Conservation (phyloP, 2,329 filamentous ascomycete species). For the Nemania sp. region DNA sequence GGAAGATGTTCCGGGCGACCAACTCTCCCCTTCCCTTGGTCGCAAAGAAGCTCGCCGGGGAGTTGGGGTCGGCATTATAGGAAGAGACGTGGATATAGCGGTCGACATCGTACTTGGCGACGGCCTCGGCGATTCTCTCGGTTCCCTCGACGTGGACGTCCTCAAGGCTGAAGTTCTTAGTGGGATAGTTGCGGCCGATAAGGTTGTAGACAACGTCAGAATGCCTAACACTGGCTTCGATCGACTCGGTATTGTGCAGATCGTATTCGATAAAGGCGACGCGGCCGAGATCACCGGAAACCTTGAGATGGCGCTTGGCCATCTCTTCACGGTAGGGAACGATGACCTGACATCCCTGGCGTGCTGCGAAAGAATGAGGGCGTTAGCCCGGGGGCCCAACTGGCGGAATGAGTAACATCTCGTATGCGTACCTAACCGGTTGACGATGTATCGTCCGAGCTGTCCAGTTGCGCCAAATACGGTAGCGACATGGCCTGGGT, state of each 20-base stretch:
- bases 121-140: slow-evolving; percentile 91
- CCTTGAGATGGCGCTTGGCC: slow-evolving; percentile 95
- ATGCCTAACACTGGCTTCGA: slow-evolving; percentile 96
- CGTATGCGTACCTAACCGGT: slow-evolving; percentile 76
- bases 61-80: slow-evolving; percentile 86
- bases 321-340: slow-evolving; percentile 97
- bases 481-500: slow-evolving; percentile 88
- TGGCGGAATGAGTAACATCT: slow-evolving; percentile 1
- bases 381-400: slow-evolving; percentile 43
- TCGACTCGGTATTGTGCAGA: slow-evolving; percentile 90
- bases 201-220: slow-evolving; percentile 98
- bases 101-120: slow-evolving; percentile 97
- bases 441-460: slow-evolving; percentile 96
- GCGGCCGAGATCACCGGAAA: slow-evolving; percentile 92
- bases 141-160: slow-evolving; percentile 95
- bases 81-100: slow-evolving; percentile 97
- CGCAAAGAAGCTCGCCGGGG: slow-evolving; percentile 87
- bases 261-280: slow-evolving; percentile 95
- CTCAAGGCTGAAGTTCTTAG: slow-evolving; percentile 95
- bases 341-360: slow-evolving; percentile 93
- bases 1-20: slow-evolving; percentile 88
- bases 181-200: slow-evolving; percentile 92
- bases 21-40: slow-evolving; percentile 91
- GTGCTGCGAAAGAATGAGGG: slow-evolving; percentile 67
- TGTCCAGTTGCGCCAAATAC: slow-evolving; percentile 98